phyloP scores from a whole-genome alignment of 495 filamentous ascomycete genomes.

The Tetracladium marchalianum region DNA sequence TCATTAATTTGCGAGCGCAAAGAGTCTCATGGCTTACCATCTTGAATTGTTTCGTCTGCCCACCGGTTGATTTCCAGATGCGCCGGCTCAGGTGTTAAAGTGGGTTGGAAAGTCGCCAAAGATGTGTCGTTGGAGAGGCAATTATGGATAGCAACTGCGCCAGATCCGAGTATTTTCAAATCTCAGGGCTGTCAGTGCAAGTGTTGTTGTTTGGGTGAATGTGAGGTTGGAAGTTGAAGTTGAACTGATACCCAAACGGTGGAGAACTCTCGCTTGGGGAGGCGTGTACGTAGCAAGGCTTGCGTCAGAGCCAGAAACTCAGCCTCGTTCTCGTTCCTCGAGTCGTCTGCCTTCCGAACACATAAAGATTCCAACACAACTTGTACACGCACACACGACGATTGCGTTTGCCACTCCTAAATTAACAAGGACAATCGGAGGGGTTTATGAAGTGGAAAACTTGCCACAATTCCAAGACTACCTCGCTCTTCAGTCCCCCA shows the following conservation, averaged over 20 bases:
- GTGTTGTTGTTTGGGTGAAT: neutral
- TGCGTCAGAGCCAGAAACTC: neutral
- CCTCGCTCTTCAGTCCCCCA: too few species aligned
- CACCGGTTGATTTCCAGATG: constrained; percentile 6
- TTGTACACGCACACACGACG: too few species aligned
- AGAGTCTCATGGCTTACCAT: constrained; percentile 9
- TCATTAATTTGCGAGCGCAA: neutral
- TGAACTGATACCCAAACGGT: too few species aligned
- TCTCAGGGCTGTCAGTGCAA: neutral
- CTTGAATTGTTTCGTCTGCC: neutral
- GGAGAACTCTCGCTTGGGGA: too few species aligned
- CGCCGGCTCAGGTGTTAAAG: neutral
- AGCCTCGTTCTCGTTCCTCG: constrained; percentile 1
- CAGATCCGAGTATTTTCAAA: too few species aligned
- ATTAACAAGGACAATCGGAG: too few species aligned
- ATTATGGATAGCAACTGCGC: too few species aligned
- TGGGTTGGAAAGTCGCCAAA: too few species aligned
- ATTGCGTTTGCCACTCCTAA: too few species aligned
- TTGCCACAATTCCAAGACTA: too few species aligned
- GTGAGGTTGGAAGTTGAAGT: neutral
- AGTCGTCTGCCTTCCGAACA: neutral
- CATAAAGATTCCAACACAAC: neutral
- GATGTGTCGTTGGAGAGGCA: too few species aligned
- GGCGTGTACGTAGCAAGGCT: neutral
- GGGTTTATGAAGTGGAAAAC: too few species aligned